Conservation (phyloP, 2,329 filamentous ascomycete species). For the Claviceps fusiformis region DNA sequence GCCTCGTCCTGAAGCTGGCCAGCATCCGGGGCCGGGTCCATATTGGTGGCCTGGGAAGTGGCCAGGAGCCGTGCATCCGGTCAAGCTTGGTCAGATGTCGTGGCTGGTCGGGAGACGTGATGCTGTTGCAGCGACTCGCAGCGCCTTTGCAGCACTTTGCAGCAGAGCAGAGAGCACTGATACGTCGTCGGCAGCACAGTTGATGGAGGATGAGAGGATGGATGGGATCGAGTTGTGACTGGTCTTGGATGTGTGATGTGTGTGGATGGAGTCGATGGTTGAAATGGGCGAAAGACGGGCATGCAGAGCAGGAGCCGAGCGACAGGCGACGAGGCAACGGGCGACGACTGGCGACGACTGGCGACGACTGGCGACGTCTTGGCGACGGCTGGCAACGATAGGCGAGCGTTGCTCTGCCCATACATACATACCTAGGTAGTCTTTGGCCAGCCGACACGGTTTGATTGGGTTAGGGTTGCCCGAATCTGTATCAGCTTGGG, state of each 20-base stretch:
- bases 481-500: background rate
- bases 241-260: background rate
- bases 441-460: background rate
- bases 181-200: constrained; percentile 23
- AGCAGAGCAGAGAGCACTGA: constrained; percentile 32
- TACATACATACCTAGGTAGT: too few species aligned
- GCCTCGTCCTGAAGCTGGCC: constrained; percentile 12
- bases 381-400: constrained; percentile 1
- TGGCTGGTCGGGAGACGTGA: constrained; percentile 26
- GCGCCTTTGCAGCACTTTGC: background rate
- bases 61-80: constrained; percentile 31
- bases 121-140: constrained; percentile 14
- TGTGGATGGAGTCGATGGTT: background rate
- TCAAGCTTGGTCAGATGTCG: constrained; percentile 28
- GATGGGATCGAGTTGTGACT: background rate
- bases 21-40: constrained; percentile 19
- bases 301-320: background rate
- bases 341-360: background rate
- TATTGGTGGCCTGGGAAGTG: constrained; percentile 10
- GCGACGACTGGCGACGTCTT: background rate
- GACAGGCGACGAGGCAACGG: background rate
- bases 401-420: background rate
- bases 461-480: background rate
- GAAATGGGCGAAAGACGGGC: background rate
- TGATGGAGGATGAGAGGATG: background rate